A percentile compares a stretch with the other conserved stretches of the same genome.
These are phyloP conservation scores for Puccinia sorghi DNA, from an alignment of 1,284 basidiomycete species.

Conservation along the genomic window DNA sequence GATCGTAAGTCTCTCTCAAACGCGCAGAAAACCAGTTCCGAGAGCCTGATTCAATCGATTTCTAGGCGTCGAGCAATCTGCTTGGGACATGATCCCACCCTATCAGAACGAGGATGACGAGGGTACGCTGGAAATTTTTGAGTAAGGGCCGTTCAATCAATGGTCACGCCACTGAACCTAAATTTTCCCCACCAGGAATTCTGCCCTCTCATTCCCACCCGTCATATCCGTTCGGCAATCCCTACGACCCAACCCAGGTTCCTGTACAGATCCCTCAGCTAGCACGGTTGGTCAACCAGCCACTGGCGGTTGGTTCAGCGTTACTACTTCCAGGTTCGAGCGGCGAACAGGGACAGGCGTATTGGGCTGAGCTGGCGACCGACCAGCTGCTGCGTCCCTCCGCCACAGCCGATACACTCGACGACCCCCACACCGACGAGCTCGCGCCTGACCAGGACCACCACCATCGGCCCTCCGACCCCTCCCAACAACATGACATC, in stretches of 20 bases:
- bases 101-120: slow-evolving; percentile 49
- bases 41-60: not conserved
- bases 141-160: not conserved
- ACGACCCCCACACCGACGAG: slow-evolving; percentile 2
- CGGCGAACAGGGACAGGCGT: not conserved
- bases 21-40: too few species aligned
- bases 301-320: slow-evolving; percentile 22
- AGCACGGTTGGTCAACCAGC: slow-evolving; percentile 1
- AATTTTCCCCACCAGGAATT: not conserved
- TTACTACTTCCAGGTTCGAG: not conserved
- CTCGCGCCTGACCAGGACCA: not conserved
- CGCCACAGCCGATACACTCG: not conserved
- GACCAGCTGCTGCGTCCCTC: not conserved
- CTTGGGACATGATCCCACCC: slow-evolving; percentile 44
- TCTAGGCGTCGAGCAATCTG: slow-evolving; percentile 34
- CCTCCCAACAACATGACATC: not conserved
- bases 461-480: not conserved
- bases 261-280: not conserved
- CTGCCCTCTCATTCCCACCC: slow-evolving; percentile 38
- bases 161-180: not conserved
- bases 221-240: slow-evolving; percentile 40
- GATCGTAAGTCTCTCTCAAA: slow-evolving; percentile 28
- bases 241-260: slow-evolving; percentile 15
- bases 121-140: not conserved
- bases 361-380: slow-evolving; percentile 35